phyloP scores from a whole-genome alignment of 78 protist genomes.

The Dictyostelium discoideum region dicty_2.7 NC_007091.3:1879501-1880000 shows the following conservation, averaged over 20 bases:
- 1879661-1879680: conserved; percentile 53
- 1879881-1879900: background rate
- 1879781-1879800: background rate
- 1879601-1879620: conserved; percentile 54
- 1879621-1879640: conserved; percentile 58
- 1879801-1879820: background rate
- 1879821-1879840: background rate
- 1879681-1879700: background rate
- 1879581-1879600: conserved; percentile 39
- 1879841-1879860: background rate
- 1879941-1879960: background rate
- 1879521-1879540: background rate
- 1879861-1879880: background rate
- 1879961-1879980: background rate
- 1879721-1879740: conserved; percentile 51
- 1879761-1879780: conserved; percentile 1
- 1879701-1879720: background rate
- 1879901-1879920: conserved; percentile 13
- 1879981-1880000: background rate
- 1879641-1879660: conserved; percentile 40
- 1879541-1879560: background rate
- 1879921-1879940: background rate
- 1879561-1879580: conserved; percentile 52
- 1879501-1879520: conserved; percentile 13
- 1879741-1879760: conserved; percentile 13